Conservation (phyloP, 768 basidiomycete genomes). For the Suillus luteus region DNA sequence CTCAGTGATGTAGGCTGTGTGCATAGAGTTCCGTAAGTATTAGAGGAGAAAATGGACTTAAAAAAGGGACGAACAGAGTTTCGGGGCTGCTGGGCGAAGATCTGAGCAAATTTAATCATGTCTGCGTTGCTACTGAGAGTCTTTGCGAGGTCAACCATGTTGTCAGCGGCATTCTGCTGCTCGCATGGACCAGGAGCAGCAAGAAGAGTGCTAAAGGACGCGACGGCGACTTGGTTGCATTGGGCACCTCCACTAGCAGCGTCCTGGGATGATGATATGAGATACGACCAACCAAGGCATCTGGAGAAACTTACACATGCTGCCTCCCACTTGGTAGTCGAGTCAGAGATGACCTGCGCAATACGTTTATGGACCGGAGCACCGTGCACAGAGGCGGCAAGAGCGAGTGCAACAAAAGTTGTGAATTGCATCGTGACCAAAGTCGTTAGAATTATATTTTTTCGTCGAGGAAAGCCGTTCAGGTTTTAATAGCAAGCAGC, state of each 20-base stretch:
- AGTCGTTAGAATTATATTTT: background rate
- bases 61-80: conserved; percentile 44
- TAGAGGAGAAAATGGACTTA: background rate
- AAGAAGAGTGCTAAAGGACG: conserved; percentile 60
- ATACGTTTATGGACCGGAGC: conserved; percentile 48
- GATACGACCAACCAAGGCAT: background rate
- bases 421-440: conserved; percentile 13
- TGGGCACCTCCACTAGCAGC: conserved; percentile 56
- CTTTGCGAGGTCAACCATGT: conserved; percentile 49
- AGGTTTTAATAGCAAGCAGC: conserved; percentile 9
- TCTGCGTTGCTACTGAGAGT: conserved; percentile 44
- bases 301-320: conserved; percentile 44
- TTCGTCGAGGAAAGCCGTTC: background rate
- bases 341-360: conserved; percentile 43
- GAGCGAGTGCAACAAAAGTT: conserved; percentile 27
- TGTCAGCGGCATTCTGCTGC: conserved; percentile 58
- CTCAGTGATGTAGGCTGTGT: conserved; percentile 43
- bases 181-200: conserved; percentile 54
- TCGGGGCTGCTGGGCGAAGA: conserved; percentile 59
- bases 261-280: conserved; percentile 32
- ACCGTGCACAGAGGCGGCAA: conserved; percentile 36
- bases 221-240: conserved; percentile 60
- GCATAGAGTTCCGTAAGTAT: background rate
- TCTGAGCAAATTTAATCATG: conserved; percentile 54
- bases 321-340: conserved; percentile 46